Percentiles rank a stretch among this genome's conserved stretches.
These are phyloP conservation scores for Globisporangium splendens DNA, from an alignment of 352 stramenopile species.

Conservation along the genomic window DNA sequence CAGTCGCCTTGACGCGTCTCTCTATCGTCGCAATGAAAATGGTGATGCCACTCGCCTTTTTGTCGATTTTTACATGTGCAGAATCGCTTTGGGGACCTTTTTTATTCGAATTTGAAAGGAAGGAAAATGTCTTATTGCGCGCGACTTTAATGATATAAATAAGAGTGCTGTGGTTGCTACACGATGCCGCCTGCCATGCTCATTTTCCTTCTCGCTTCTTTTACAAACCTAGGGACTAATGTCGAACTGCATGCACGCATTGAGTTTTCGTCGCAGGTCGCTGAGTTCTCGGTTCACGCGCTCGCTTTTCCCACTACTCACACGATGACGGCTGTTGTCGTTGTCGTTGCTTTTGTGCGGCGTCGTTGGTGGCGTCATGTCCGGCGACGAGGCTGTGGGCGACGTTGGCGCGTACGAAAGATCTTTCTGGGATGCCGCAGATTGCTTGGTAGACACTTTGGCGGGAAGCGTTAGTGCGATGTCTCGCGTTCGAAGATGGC, in stretches of 20 bases:
- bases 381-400: slow-evolving; percentile 51
- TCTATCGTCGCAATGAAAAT: no score
- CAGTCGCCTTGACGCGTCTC: slow-evolving; percentile 3
- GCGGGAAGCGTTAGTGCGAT: slow-evolving; percentile 21
- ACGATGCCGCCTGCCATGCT: no score
- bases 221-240: background rate
- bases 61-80: background rate
- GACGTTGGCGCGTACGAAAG: slow-evolving; percentile 38
- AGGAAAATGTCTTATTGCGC: no score
- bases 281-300: slow-evolving; percentile 53
- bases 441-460: background rate
- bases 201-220: background rate
- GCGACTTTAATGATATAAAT: no score
- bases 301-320: slow-evolving; percentile 17
- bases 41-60: background rate
- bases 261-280: slow-evolving; percentile 49
- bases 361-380: slow-evolving; percentile 38
- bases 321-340: slow-evolving; percentile 18
- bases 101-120: no score
- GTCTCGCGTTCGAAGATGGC: slow-evolving; percentile 29
- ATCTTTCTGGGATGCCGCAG: slow-evolving; percentile 3
- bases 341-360: slow-evolving; percentile 22
- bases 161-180: no score
- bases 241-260: slow-evolving; percentile 42
- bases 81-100: no score